Evolutionary conservation across 805 yeast genomes (phyloP).

Genomic region (Candida takata): DNA sequence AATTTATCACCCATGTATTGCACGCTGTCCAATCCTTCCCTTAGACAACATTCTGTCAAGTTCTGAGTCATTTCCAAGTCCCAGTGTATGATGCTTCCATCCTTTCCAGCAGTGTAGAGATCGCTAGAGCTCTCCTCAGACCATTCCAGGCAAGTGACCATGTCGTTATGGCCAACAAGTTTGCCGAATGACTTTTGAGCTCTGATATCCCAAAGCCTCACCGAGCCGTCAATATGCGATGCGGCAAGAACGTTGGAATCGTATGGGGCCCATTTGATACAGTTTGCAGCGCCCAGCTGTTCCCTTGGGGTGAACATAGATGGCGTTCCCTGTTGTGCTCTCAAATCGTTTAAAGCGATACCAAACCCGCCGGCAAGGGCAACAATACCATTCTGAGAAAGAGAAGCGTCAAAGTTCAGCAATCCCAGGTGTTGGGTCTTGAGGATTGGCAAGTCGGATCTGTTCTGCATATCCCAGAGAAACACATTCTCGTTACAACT

Average conservation of each 20-base stretch:
- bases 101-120: constrained; percentile 57
- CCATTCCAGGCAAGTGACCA: constrained; percentile 58
- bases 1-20: constrained; percentile 25
- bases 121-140: constrained; percentile 38
- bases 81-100: constrained; percentile 63
- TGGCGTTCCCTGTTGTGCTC: constrained; percentile 31
- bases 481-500: constrained; percentile 64
- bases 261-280: constrained; percentile 56
- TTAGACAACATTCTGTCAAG: constrained; percentile 35
- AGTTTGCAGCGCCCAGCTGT: constrained; percentile 28
- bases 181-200: constrained; percentile 44
- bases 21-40: constrained; percentile 39
- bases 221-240: constrained; percentile 47
- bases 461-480: constrained; percentile 62
- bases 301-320: constrained; percentile 39
- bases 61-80: constrained; percentile 37
- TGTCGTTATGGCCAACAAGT: constrained; percentile 49
- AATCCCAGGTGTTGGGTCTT: constrained; percentile 47
- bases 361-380: constrained; percentile 71
- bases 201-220: constrained; percentile 73
- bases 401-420: constrained; percentile 41
- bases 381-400: constrained; percentile 41
- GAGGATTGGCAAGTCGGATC: constrained; percentile 52
- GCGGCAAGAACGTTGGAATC: constrained; percentile 60
- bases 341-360: constrained; percentile 63